Percentiles rank a stretch among this genome's conserved stretches.
Conservation (phyloP, 2,329 filamentous ascomycete genomes). For the Ascochyta koolunga region DNA sequence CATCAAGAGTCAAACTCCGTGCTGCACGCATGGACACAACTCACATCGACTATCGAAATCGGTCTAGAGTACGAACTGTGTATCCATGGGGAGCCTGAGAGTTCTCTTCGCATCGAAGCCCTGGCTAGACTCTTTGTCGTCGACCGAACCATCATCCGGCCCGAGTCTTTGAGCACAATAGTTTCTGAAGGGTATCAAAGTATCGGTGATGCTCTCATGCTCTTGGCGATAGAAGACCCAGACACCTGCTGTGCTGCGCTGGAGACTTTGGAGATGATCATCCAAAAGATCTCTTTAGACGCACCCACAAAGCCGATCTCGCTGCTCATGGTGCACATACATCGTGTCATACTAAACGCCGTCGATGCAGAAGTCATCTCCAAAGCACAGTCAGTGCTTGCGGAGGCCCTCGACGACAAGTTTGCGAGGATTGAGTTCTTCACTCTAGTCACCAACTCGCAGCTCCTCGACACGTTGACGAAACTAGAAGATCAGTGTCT, state of each 20-base stretch:
- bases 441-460: constrained; percentile 13
- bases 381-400: constrained; percentile 37
- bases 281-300: constrained; percentile 12
- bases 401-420: constrained; percentile 22
- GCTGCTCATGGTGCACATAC: constrained; percentile 29
- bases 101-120: constrained; percentile 27
- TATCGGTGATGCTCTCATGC: constrained; percentile 31
- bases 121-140: constrained; percentile 33
- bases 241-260: constrained; percentile 37
- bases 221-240: constrained; percentile 29
- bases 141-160: constrained; percentile 33
- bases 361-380: constrained; percentile 37
- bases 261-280: constrained; percentile 28
- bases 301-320: constrained; percentile 24
- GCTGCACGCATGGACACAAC: constrained; percentile 27
- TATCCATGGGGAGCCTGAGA: constrained; percentile 12
- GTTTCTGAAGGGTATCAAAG: constrained; percentile 27
- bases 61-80: constrained; percentile 27
- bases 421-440: constrained; percentile 23
- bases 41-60: constrained; percentile 25
- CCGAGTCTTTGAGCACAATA: constrained; percentile 15
- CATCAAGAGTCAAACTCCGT: constrained; percentile 23
- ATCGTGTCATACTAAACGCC: constrained; percentile 24
- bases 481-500: constrained; percentile 39
- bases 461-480: constrained; percentile 24